phyloP scores from a whole-genome alignment of 2,329 filamentous ascomycete species.

The Sporothrix dimorphospora region DNA sequence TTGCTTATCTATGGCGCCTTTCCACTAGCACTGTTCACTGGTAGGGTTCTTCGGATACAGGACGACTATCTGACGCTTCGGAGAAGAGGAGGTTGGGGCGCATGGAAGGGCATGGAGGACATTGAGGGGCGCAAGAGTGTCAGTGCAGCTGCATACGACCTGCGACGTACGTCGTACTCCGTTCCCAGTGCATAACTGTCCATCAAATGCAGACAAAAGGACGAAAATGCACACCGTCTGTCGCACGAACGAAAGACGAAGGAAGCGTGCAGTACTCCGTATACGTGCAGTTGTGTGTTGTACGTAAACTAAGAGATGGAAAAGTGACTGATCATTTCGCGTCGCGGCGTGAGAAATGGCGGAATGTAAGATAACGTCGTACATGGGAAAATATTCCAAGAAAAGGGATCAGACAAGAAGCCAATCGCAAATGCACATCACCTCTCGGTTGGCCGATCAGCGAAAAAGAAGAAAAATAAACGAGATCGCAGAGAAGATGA shows the following conservation, averaged over 20 bases:
- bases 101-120: not conserved
- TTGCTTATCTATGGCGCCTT: not conserved
- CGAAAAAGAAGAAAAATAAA: not conserved
- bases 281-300: not conserved
- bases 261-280: not conserved
- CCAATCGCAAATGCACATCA: not conserved
- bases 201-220: not conserved
- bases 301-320: not conserved
- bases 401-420: not conserved
- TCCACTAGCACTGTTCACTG: not conserved
- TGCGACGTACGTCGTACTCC: no score
- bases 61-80: not conserved
- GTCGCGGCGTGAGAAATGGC: not conserved
- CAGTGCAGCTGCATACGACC: not conserved
- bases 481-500: not conserved
- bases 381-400: not conserved
- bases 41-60: not conserved
- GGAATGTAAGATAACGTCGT: slow-evolving; percentile 4
- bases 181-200: no score
- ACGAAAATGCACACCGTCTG: not conserved
- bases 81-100: slow-evolving; percentile 3
- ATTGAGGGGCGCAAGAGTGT: no score
- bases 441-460: not conserved
- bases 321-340: slow-evolving; percentile 14
- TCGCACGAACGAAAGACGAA: slow-evolving; percentile 4